Evolutionary conservation across 2,329 filamentous ascomycete species (phyloP).

Genomic region (Aspergillus sp.): DNA sequence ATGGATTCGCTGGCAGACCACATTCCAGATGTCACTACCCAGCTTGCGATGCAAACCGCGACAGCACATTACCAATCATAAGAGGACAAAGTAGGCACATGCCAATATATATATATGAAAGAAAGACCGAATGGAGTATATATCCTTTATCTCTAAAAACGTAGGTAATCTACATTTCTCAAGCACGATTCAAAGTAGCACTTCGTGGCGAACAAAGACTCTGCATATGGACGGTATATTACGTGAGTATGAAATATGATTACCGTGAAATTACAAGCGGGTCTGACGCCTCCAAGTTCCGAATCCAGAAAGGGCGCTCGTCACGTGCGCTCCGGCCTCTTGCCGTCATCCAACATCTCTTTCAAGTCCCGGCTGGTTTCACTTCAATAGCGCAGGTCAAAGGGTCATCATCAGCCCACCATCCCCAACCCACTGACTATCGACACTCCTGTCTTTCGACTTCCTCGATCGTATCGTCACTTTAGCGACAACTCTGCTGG

Average conservation of each 20-base stretch:
- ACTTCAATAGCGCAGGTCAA: slow-evolving; percentile 23
- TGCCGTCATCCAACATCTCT: slow-evolving; percentile 32
- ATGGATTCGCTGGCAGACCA: slow-evolving; percentile 73
- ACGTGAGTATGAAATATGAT: not conserved
- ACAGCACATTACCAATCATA: slow-evolving; percentile 43
- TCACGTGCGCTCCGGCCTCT: slow-evolving; percentile 30
- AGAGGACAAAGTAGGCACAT: not conserved
- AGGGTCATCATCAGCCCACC: slow-evolving; percentile 23
- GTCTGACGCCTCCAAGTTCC: slow-evolving; percentile 13
- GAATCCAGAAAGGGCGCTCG: slow-evolving; percentile 13
- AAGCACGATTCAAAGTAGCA: not conserved
- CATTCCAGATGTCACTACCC: slow-evolving; percentile 46
- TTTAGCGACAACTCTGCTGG: slow-evolving; percentile 15
- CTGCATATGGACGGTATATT: not conserved
- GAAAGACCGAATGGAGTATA: not conserved
- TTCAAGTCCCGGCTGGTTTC: slow-evolving; percentile 19
- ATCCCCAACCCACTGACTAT: slow-evolving; percentile 17
- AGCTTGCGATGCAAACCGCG: slow-evolving; percentile 39
- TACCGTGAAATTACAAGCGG: slow-evolving; percentile 11
- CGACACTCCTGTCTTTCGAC: slow-evolving; percentile 18
- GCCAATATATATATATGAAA: not conserved
- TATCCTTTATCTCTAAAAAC: not conserved
- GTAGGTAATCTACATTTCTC: not conserved
- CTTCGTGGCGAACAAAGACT: not conserved
- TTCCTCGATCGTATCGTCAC: slow-evolving; percentile 2